These are phyloP conservation scores for Candida arabinofermentans DNA, from an alignment of 805 yeast species.

Conservation along the genomic window DNA sequence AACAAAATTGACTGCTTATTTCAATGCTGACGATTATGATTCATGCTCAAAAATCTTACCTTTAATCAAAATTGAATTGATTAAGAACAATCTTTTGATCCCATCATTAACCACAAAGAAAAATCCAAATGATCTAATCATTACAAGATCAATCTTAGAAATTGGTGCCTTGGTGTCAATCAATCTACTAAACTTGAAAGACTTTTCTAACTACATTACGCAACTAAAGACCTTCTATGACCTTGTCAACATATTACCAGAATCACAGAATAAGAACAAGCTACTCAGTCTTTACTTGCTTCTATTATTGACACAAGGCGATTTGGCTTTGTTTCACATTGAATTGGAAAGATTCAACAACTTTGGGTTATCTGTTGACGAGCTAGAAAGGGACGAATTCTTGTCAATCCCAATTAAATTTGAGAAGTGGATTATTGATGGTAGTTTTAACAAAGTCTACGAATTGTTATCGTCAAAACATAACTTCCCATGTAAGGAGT, in stretches of 20 bases:
- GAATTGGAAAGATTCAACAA: conserved; percentile 74
- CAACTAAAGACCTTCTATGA: conserved; percentile 78
- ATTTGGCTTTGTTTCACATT: conserved; percentile 83
- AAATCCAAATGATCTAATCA: conserved; percentile 62
- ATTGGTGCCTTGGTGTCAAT: conserved; percentile 82
- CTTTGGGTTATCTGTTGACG: conserved; percentile 36
- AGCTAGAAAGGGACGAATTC: conserved; percentile 63
- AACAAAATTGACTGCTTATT: conserved; percentile 61
- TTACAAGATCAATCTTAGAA: conserved; percentile 80
- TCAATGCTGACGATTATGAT: conserved; percentile 55
- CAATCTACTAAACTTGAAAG: conserved; percentile 53
- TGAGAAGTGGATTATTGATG: conserved; percentile 94
- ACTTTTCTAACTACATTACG: conserved; percentile 68
- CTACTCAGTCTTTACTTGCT: conserved; percentile 73
- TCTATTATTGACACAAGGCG: conserved; percentile 75
- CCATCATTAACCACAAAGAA: conserved; percentile 44
- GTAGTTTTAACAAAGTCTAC: conserved; percentile 91
- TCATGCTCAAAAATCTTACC: conserved; percentile 61
- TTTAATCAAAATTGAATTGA: conserved; percentile 71
- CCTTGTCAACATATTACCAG: conserved; percentile 23
- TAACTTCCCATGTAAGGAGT: conserved; percentile 68
- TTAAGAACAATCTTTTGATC: conserved; percentile 71
- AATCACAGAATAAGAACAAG: conserved; percentile 63
- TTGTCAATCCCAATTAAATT: conserved; percentile 82
- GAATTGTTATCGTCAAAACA: conserved; percentile 50